These are phyloP conservation scores for Aspergillus nomiae DNA, from an alignment of 2,329 filamentous ascomycete species.

Conservation along the genomic window DNA sequence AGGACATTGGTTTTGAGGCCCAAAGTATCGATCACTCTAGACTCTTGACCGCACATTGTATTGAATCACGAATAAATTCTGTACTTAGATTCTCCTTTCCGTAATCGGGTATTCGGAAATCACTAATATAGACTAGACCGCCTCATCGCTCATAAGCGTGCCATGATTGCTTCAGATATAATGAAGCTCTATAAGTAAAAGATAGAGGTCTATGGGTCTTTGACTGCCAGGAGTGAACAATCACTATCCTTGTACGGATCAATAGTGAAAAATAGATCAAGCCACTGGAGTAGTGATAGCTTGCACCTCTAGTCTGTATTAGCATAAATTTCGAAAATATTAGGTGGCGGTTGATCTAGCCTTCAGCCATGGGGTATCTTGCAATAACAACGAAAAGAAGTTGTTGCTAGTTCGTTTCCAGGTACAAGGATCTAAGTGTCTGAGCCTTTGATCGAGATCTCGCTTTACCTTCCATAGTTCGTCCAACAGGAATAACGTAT, in stretches of 20 bases:
- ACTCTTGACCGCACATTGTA: no score
- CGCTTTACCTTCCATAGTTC: background rate
- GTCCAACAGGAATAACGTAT: background rate
- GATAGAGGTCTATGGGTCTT: background rate
- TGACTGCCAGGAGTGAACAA: background rate
- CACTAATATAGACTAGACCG: background rate
- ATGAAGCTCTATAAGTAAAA: background rate
- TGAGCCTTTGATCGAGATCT: background rate
- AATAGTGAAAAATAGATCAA: background rate
- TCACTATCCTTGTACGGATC: background rate
- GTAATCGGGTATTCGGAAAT: no score
- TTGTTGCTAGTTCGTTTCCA: background rate
- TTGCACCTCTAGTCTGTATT: background rate
- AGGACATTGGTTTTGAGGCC: no score
- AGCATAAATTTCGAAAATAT: background rate
- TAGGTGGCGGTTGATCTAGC: background rate
- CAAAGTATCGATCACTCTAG: no score
- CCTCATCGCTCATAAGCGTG: background rate
- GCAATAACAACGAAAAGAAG: no score
- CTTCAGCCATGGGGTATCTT: background rate
- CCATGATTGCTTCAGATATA: background rate
- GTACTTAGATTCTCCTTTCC: no score
- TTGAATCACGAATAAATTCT: no score
- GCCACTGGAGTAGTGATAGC: background rate
- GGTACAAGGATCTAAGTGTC: background rate